Evolutionary conservation across 495 filamentous ascomycete species (phyloP).

Genomic region (Immersiella caudata): DNA sequence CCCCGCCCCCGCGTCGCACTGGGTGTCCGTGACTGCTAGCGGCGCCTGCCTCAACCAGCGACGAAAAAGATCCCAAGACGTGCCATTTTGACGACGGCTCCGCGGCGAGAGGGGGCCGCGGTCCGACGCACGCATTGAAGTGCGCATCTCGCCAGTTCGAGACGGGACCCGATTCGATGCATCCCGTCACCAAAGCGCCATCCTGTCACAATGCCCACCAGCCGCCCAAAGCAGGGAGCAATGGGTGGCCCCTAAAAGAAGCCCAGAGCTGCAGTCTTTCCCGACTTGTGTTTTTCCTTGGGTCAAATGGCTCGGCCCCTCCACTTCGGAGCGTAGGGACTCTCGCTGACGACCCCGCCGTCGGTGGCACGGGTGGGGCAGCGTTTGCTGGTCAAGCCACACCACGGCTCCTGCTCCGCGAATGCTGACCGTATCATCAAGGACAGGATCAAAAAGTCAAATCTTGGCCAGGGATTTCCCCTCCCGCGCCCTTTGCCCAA

Average conservation of each 20-base stretch:
- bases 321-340: neutral
- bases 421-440: neutral
- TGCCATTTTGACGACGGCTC: constrained; percentile 2
- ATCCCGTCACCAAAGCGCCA: constrained; percentile 4
- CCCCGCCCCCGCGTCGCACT: neutral
- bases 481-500: neutral
- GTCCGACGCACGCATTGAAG: constrained; percentile 2
- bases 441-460: neutral
- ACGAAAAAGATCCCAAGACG: neutral
- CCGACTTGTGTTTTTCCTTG: neutral
- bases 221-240: neutral
- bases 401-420: neutral
- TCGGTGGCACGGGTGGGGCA: neutral
- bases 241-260: neutral
- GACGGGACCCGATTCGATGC: constrained; percentile 1
- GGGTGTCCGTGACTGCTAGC: neutral
- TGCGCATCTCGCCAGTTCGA: neutral
- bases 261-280: neutral
- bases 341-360: neutral
- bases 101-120: constrained; percentile 9
- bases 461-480: neutral
- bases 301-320: neutral
- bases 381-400: neutral
- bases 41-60: neutral
- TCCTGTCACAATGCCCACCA: neutral